These are phyloP conservation scores for Hibiscus tridactylites DNA, from an alignment of 345 rosid species.

Conservation along the genomic window DNA sequence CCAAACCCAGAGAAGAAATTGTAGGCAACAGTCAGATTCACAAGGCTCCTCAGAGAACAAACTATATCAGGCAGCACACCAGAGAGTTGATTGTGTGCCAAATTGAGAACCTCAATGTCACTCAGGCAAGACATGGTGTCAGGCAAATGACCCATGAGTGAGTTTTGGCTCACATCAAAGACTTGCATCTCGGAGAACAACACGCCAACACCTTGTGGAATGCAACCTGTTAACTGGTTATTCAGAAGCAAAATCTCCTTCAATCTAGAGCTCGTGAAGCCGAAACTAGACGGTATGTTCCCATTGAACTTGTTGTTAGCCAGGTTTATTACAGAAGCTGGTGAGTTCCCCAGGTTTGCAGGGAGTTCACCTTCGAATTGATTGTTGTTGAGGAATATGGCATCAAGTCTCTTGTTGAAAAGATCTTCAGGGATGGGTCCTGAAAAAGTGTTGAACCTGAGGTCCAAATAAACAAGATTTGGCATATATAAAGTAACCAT, in stretches of 20 bases:
- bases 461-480: slow-evolving; percentile 67
- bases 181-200: slow-evolving; percentile 60
- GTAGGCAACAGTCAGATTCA: background rate
- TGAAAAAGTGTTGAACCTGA: slow-evolving; percentile 70
- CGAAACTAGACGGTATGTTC: slow-evolving; percentile 52
- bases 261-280: slow-evolving; percentile 42
- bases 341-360: slow-evolving; percentile 58
- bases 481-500: slow-evolving; percentile 46
- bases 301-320: slow-evolving; percentile 72
- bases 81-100: background rate
- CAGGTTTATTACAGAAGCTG: slow-evolving; percentile 76
- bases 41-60: background rate
- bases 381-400: slow-evolving; percentile 72
- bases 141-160: background rate
- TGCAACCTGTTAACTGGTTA: slow-evolving; percentile 77
- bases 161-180: slow-evolving; percentile 55
- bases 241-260: slow-evolving; percentile 69
- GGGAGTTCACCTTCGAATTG: slow-evolving; percentile 63
- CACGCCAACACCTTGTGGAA: slow-evolving; percentile 74
- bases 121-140: background rate
- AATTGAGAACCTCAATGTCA: background rate
- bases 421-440: slow-evolving; percentile 67
- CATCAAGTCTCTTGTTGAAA: slow-evolving; percentile 67
- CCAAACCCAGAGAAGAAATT: background rate
- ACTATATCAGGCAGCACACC: background rate